Base-by-base conservation (phyloP, 495 filamentous ascomycete species). In the Xylaria flabelliformis region DNA sequence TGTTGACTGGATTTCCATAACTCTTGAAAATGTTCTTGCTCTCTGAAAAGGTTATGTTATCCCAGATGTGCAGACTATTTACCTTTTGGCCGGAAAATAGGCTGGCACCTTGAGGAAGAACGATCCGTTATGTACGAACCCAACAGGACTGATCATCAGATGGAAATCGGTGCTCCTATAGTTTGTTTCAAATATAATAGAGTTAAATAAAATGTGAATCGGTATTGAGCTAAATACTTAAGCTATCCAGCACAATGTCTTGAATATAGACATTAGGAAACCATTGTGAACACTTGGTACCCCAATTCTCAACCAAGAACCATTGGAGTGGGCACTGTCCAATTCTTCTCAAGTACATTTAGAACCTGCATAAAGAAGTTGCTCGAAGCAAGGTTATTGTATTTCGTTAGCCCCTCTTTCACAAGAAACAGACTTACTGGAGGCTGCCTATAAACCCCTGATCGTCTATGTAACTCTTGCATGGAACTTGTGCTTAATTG, bases 311-410 rank as follows among this genome's bases (percentile, higher is more conserved):
- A 85, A 61, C 83, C 81, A 84, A 17, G 72, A 74, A 0, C 66
- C 56, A 19, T 71, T 65, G 4, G 66, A 55, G 74, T 85, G 84
- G 0, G 83, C 82, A 26, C 10, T 36, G 42, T 85, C 78, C 19
- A 85, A 39, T 63, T 85, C 82, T 46, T 77, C 64, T 9, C 84
- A 74, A 0, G 82, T 7, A 81, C 71, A 21, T 76, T 76, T 3
- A 84, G 67, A 44, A 78, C 72, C 69, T 85, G 84, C 83, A 84
- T 85, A 34, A 78, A 78, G 59, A 85, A 84, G 61, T 78, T 78
- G 36, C 72, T 74, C 24, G 76, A 78, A 48, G 76, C 76, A 21
- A 78, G 72, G 51, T 74, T 77, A 13, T 26, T 26, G 51, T 3
- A 21, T 12, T 55, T 8, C 13, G 12, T 26, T 55, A 26, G 44